Conservation (phyloP, 2,329 filamentous ascomycete genomes). For the Penicillium sp. region DNA sequence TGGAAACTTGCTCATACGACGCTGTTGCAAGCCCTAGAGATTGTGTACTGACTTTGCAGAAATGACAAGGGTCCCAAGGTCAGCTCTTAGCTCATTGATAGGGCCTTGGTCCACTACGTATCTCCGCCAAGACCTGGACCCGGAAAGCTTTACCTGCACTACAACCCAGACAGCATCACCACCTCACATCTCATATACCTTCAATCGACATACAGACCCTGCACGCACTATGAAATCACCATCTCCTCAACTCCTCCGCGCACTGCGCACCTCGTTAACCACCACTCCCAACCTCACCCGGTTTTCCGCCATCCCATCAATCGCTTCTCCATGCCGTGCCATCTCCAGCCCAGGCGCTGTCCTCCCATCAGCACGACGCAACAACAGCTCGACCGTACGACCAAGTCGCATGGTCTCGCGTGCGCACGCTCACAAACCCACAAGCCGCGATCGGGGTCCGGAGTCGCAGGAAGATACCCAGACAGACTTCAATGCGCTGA, state of each 20-base stretch:
- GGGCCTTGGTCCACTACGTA: neutral
- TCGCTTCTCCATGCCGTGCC: conserved; percentile 1
- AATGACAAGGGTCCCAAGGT: neutral
- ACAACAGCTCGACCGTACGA: conserved; percentile 29
- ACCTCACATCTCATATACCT: neutral
- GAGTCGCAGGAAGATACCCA: conserved; percentile 62
- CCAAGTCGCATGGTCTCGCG: conserved; percentile 36
- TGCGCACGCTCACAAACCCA: conserved; percentile 38
- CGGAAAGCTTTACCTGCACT: conserved; percentile 2
- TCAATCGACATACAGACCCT: neutral
- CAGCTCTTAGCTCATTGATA: neutral
- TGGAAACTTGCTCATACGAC: too few relatives aligned
- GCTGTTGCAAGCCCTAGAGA: too few relatives aligned
- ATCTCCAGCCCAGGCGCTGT: neutral
- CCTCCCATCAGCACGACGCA: conserved; percentile 18
- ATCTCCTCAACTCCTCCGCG: conserved; percentile 45
- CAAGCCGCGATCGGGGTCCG: conserved; percentile 60
- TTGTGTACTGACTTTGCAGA: neutral
- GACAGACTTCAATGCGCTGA: conserved; percentile 72
- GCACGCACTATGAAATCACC: conserved; percentile 38
- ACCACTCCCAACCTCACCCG: conserved; percentile 13
- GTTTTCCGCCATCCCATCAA: conserved; percentile 13
- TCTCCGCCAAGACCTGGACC: conserved; percentile 7
- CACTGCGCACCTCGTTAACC: conserved; percentile 39
- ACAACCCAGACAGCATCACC: neutral